These are phyloP conservation scores for Neobulgaria alba DNA, from an alignment of 2,329 filamentous ascomycete genomes.

Conservation along the genomic window DNA sequence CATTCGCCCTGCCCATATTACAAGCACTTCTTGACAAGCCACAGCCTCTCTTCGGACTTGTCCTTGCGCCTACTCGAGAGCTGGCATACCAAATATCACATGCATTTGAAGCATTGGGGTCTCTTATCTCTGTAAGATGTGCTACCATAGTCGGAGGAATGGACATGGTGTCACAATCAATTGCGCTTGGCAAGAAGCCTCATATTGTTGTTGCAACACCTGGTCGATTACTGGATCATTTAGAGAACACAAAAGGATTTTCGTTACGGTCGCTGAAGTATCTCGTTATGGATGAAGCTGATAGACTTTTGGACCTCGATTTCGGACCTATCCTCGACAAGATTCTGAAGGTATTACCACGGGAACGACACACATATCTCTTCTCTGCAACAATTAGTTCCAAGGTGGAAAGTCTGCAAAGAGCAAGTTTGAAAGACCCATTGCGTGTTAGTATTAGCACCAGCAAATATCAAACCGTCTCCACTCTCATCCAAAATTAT, in stretches of 20 bases:
- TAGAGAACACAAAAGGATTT: conserved; percentile 97
- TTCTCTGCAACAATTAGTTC: conserved; percentile 93
- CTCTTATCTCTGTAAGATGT: conserved; percentile 78
- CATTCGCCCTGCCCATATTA: conserved; percentile 87
- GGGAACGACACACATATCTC: conserved; percentile 71
- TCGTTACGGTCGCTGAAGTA: conserved; percentile 74
- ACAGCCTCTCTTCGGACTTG: conserved; percentile 75
- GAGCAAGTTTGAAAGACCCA: conserved; percentile 79
- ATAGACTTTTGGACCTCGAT: conserved; percentile 84
- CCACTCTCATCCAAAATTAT: conserved; percentile 78
- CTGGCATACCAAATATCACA: conserved; percentile 86
- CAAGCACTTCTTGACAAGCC: conserved; percentile 86
- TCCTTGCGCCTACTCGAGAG: conserved; percentile 89
- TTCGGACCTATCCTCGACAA: conserved; percentile 91
- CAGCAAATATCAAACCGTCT: conserved; percentile 85
- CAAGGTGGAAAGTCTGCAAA: conserved; percentile 86
- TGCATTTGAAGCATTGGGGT: conserved; percentile 78
- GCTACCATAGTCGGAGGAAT: conserved; percentile 86
- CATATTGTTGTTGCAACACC: conserved; percentile 92
- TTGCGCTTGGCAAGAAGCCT: conserved; percentile 90
- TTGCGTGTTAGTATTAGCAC: conserved; percentile 73
- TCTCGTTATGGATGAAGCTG: conserved; percentile 91
- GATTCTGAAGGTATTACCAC: conserved; percentile 79
- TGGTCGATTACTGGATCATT: conserved; percentile 78
- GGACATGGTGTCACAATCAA: conserved; percentile 88